Evolutionary conservation across 1,284 basidiomycete genomes (phyloP).

Genomic region (Ceratobasidium theobromae): DNA sequence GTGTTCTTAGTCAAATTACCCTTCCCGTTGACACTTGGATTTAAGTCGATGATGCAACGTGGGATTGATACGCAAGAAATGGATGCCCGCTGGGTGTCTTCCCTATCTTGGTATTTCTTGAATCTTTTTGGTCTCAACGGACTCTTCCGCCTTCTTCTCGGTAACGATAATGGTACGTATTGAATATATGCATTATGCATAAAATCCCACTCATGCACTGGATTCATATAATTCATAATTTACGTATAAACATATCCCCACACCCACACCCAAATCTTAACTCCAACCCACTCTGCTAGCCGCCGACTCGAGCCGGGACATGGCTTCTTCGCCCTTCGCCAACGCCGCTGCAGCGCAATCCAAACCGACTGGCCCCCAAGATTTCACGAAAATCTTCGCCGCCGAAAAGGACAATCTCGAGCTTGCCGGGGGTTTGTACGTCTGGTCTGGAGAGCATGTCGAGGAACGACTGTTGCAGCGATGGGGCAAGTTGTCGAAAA

Average conservation of each 20-base stretch:
- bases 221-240: conserved; percentile 19
- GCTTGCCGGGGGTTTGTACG: conserved; percentile 81
- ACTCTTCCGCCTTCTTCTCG: conserved; percentile 90
- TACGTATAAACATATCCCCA: conserved; percentile 33
- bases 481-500: conserved; percentile 58
- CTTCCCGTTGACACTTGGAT: conserved; percentile 94
- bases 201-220: neutral
- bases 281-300: conserved; percentile 49
- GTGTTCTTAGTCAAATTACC: conserved; percentile 92
- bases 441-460: conserved; percentile 77
- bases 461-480: conserved; percentile 75
- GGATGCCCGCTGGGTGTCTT: conserved; percentile 99
- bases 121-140: conserved; percentile 98
- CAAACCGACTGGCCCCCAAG: conserved; percentile 60
- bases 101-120: conserved; percentile 98
- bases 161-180: conserved; percentile 81
- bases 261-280: neutral
- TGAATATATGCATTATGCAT: neutral
- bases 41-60: conserved; percentile 98
- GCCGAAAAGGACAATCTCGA: conserved; percentile 92
- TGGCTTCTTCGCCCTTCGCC: conserved; percentile 72
- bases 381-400: conserved; percentile 88
- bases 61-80: conserved; percentile 96
- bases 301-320: conserved; percentile 73
- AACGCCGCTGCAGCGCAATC: conserved; percentile 51